These are phyloP conservation scores for Leccinum ponderosum DNA, from an alignment of 1,284 basidiomycete species.

Conservation along the genomic window DNA sequence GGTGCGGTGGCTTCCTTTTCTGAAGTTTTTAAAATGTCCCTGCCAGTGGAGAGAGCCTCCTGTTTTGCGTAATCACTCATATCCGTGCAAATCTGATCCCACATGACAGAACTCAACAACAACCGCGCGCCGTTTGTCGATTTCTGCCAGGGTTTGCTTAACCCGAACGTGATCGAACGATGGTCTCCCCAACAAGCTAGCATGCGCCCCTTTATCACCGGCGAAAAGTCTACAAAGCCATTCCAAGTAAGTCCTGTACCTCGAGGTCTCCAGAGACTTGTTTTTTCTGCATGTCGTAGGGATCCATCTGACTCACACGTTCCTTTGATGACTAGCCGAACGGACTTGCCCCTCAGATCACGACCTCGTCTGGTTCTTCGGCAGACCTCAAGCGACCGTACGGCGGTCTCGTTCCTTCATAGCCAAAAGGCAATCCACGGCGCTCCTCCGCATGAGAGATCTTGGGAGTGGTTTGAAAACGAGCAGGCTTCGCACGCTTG, in stretches of 20 bases:
- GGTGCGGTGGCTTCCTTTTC: slow-evolving; percentile 47
- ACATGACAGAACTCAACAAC: slow-evolving; percentile 77
- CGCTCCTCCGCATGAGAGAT: slow-evolving; percentile 45
- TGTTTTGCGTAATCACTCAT: slow-evolving; percentile 14
- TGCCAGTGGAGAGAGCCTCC: neutral
- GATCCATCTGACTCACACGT: slow-evolving; percentile 13
- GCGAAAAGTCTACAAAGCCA: slow-evolving; percentile 90
- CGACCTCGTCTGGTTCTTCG: slow-evolving; percentile 36
- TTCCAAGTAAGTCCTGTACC: slow-evolving; percentile 66
- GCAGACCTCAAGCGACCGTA: slow-evolving; percentile 86
- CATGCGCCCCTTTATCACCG: slow-evolving; percentile 96
- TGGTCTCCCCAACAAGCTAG: slow-evolving; percentile 98
- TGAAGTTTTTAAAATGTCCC: neutral
- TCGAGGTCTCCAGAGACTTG: neutral
- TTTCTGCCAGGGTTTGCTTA: slow-evolving; percentile 95
- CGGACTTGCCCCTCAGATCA: slow-evolving; percentile 37
- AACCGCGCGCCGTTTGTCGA: slow-evolving; percentile 95
- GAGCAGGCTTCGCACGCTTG: slow-evolving; percentile 51
- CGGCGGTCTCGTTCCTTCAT: slow-evolving; percentile 87
- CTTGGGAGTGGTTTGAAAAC: slow-evolving; percentile 50
- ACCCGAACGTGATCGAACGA: slow-evolving; percentile 91
- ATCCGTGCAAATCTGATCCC: slow-evolving; percentile 18
- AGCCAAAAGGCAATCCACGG: slow-evolving; percentile 65
- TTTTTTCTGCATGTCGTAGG: neutral
- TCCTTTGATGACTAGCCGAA: slow-evolving; percentile 45